Evolutionary conservation across 495 filamentous ascomycete species (phyloP), one percentile per base, ranked within the genome.

Genomic region (Ramalina intermedia): DNA sequence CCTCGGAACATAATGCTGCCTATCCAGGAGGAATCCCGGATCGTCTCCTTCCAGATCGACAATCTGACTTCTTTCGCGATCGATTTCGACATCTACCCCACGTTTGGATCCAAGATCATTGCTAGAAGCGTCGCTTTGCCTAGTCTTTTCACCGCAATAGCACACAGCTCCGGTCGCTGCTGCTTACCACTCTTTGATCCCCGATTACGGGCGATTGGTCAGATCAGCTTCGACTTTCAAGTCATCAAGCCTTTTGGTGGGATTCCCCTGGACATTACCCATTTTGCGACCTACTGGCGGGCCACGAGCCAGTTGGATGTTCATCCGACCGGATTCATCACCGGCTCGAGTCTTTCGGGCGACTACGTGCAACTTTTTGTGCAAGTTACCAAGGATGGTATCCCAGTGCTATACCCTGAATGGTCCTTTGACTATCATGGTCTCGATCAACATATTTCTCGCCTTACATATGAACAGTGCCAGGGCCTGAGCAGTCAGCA

Each of bases 281-380:
- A 95, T 55, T 96, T 96, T 60, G 91, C 94, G 47, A 96, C 91
- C 3, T 98, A 98, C 65, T 98, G 91, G 91, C 96, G 95, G 66
- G 90, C 89, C 1, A 98, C 93, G 4, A 94, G 85, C 58, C 86
- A 93, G 50, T 68, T 88, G 39, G 86, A 94, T 58, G 76, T 79
- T 14, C 82, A 85, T 46, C 83, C 85, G 39, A 88, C 72, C 60
- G 82, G 84, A 38, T 76, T 96, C 27, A 86, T 98, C 24, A 96
- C 91, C 2, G 91, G 91, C 6, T 96, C 93, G 24, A 96, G 90
- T 65, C 63, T 98, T 50, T 86, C 86, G 23, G 91, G 91, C 36
- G 85, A 96, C 52, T 94, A 96, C 66, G 79, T 94, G 17, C 79
- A 89, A 53, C 69, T 98, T 33, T 93, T 84, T 58, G 80, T 96